Evolutionary conservation across 2,329 filamentous ascomycete species (phyloP).

Genomic region (Helminthosporium solani): DNA sequence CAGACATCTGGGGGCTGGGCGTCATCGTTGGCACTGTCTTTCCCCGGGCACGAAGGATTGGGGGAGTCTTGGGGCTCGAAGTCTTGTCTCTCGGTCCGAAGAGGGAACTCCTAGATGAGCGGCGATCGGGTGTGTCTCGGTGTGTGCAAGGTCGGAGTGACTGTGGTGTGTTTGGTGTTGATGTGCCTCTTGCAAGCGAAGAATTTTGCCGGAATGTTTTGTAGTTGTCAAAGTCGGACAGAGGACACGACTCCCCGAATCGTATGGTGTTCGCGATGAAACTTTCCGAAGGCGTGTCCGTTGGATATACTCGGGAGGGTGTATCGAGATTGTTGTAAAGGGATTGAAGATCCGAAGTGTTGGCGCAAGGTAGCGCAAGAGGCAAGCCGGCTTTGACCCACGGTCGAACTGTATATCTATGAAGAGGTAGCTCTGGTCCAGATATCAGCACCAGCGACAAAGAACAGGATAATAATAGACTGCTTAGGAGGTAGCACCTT

Average conservation of each 20-base stretch:
- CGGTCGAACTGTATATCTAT: slow-evolving; percentile 24
- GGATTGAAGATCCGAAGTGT: too few relatives aligned
- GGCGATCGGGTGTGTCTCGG: slow-evolving; percentile 6
- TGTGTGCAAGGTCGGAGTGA: slow-evolving; percentile 1
- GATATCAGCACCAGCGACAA: slow-evolving; percentile 26
- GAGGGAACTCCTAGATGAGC: slow-evolving; percentile 13
- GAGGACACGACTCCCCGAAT: slow-evolving; percentile 6
- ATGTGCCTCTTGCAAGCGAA: background rate
- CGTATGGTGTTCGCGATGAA: slow-evolving; percentile 10
- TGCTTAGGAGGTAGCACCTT: slow-evolving; percentile 33
- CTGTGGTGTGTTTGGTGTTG: slow-evolving; percentile 7
- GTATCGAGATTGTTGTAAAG: too few relatives aligned
- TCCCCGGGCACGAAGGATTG: slow-evolving; percentile 16
- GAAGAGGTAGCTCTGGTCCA: slow-evolving; percentile 18
- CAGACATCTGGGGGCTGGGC: slow-evolving; percentile 8
- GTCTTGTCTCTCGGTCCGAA: slow-evolving; percentile 11
- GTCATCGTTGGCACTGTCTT: slow-evolving; percentile 14
- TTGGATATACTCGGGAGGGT: too few relatives aligned
- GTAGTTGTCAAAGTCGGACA: background rate
- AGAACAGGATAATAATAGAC: slow-evolving; percentile 16
- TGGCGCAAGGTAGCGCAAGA: slow-evolving; percentile 15
- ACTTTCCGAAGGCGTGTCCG: too few relatives aligned
- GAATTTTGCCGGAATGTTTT: slow-evolving; percentile 2
- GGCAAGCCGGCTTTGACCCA: slow-evolving; percentile 33
- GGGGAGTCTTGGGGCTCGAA: slow-evolving; percentile 15